These are phyloP conservation scores for Trichophyton benhamiae DNA, from an alignment of 2,329 filamentous ascomycete genomes.

Conservation along the genomic window DNA sequence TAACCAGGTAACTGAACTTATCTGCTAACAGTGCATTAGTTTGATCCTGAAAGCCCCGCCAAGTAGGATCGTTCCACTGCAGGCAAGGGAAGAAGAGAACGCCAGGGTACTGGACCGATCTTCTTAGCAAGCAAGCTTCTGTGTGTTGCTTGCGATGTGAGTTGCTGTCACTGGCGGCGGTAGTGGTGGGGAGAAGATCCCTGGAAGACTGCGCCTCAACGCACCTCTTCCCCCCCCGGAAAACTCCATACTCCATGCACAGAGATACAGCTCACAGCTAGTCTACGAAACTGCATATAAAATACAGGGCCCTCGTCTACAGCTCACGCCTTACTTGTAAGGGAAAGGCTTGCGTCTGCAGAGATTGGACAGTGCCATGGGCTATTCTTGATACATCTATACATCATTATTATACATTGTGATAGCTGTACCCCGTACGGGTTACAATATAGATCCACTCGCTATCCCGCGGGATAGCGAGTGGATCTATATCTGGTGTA, in stretches of 20 bases:
- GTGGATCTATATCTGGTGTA: too few relatives aligned
- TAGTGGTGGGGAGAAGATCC: not conserved
- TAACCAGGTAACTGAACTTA: not conserved
- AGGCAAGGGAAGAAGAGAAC: not conserved
- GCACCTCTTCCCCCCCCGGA: not conserved
- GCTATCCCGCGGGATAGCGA: too few relatives aligned
- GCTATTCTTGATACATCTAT: not conserved
- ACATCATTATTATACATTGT: not conserved
- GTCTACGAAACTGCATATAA: not conserved
- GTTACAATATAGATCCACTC: too few relatives aligned
- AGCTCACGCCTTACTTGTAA: not conserved
- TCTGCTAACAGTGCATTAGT: constrained; percentile 1
- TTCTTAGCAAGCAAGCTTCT: constrained; percentile 3
- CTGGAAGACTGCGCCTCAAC: not conserved
- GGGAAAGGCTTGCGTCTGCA: not conserved
- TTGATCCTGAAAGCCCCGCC: constrained; percentile 2
- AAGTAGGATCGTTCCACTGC: constrained; percentile 3
- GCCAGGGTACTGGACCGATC: not conserved
- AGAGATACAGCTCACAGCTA: not conserved
- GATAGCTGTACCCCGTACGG: not conserved
- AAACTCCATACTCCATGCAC: too few relatives aligned
- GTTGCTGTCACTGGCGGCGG: not conserved
- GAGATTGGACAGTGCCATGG: too few relatives aligned
- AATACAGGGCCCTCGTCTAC: not conserved
- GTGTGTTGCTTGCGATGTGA: not conserved